A percentile compares a stretch with the other conserved stretches of the same genome.
phyloP scores from a whole-genome alignment of 495 filamentous ascomycete genomes.

The Podospora pseudopauciseta region DNA sequence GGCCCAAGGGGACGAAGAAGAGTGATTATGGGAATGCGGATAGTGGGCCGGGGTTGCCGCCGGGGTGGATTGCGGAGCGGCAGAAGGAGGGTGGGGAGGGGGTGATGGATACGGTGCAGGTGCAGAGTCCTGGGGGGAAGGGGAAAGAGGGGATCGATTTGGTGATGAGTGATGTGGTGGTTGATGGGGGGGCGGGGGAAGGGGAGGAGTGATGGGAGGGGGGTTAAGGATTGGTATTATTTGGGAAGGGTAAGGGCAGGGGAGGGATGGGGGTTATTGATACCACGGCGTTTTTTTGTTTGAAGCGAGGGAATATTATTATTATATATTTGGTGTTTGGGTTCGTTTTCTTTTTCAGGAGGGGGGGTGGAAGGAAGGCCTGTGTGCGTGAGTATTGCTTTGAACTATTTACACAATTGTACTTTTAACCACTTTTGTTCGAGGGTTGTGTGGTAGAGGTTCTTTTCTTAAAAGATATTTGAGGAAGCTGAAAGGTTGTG shows the following conservation, averaged over 20 bases:
- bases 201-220: neutral
- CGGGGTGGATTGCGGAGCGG: slow-evolving; percentile 41
- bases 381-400: too few relatives aligned
- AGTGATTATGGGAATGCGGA: slow-evolving; percentile 55
- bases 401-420: too few relatives aligned
- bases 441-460: too few relatives aligned
- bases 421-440: too few relatives aligned
- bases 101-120: slow-evolving; percentile 39
- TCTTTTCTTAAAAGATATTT: too few relatives aligned
- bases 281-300: neutral
- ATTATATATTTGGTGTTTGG: neutral
- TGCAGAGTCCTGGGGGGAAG: slow-evolving; percentile 23
- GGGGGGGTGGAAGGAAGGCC: too few relatives aligned
- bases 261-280: neutral
- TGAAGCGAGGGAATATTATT: neutral
- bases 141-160: slow-evolving; percentile 17
- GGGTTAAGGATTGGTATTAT: neutral
- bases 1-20: slow-evolving; percentile 56
- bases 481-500: neutral
- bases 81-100: slow-evolving; percentile 27
- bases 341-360: neutral
- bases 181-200: neutral
- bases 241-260: neutral
- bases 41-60: slow-evolving; percentile 53
- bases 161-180: slow-evolving; percentile 22